These are phyloP conservation scores for Nakaseomyces bracarensis DNA, from an alignment of 1,139 yeast species.

Conservation along the genomic window DNA sequence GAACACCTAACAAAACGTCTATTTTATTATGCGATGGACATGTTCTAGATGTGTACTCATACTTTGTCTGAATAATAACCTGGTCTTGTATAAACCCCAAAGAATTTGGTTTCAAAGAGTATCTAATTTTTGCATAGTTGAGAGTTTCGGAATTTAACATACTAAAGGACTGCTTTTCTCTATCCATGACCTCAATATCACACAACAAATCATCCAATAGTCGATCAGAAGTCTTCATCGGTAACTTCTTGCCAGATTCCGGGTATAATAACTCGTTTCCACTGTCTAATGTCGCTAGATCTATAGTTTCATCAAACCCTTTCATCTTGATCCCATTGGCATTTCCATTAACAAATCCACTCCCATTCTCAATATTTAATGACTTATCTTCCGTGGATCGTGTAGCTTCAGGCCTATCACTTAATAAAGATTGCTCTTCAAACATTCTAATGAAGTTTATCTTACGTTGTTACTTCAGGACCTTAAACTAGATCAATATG, in stretches of 20 bases:
- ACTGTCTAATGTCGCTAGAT: conserved; percentile 14
- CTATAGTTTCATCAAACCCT: not conserved
- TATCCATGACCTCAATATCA: conserved; percentile 22
- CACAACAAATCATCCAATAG: conserved; percentile 52
- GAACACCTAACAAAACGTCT: conserved; percentile 24
- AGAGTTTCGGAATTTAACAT: conserved; percentile 27
- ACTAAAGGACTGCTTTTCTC: conserved; percentile 16
- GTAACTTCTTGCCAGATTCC: conserved; percentile 26
- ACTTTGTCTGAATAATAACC: conserved; percentile 25
- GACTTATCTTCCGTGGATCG: too few species aligned
- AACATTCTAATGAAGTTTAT: too few species aligned
- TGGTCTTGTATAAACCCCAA: conserved; percentile 28
- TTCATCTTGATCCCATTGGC: too few species aligned
- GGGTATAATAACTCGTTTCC: conserved; percentile 27
- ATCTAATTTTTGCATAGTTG: conserved; percentile 27
- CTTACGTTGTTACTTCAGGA: too few species aligned
- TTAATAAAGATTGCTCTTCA: too few species aligned
- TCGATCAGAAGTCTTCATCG: conserved; percentile 57
- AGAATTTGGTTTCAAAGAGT: conserved; percentile 17
- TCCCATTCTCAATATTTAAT: too few species aligned
- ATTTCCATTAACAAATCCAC: too few species aligned
- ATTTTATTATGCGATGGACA: conserved; percentile 25
- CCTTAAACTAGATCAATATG: too few species aligned
- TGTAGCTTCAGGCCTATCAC: too few species aligned
- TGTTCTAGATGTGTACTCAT: conserved; percentile 26